Conservation (phyloP, 495 filamentous ascomycete species). For the Aspergillus affinis region DNA sequence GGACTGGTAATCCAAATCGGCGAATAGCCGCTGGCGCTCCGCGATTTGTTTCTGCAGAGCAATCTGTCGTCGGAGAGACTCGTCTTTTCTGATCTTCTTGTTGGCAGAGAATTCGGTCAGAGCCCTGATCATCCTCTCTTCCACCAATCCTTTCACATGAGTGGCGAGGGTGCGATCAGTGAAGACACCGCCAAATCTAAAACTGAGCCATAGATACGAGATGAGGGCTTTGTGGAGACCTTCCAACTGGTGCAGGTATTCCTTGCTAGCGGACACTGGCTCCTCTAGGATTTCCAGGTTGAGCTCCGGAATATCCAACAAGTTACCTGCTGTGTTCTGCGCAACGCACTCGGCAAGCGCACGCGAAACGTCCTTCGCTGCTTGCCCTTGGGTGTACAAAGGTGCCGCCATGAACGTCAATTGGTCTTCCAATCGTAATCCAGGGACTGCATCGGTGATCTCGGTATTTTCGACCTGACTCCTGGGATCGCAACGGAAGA, state of each 20-base stretch:
- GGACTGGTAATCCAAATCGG: slow-evolving; percentile 18
- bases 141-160: slow-evolving; percentile 76
- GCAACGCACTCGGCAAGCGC: slow-evolving; percentile 69
- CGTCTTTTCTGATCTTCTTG: slow-evolving; percentile 43
- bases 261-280: slow-evolving; percentile 38
- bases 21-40: slow-evolving; percentile 27
- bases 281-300: slow-evolving; percentile 68
- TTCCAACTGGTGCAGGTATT: slow-evolving; percentile 67
- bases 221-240: slow-evolving; percentile 76
- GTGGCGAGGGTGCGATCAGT: slow-evolving; percentile 71
- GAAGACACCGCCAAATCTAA: slow-evolving; percentile 73
- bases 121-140: slow-evolving; percentile 70
- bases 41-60: slow-evolving; percentile 40
- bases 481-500: slow-evolving; percentile 66
- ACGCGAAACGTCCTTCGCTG: slow-evolving; percentile 40
- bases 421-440: slow-evolving; percentile 67
- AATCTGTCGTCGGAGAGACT: slow-evolving; percentile 43
- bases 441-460: slow-evolving; percentile 61
- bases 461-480: slow-evolving; percentile 65
- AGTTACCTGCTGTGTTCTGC: slow-evolving; percentile 56
- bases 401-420: slow-evolving; percentile 75
- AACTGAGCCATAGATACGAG: slow-evolving; percentile 84
- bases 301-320: slow-evolving; percentile 63
- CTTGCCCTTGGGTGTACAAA: slow-evolving; percentile 27
- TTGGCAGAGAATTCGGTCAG: slow-evolving; percentile 58